A percentile compares a stretch with the other conserved stretches of the same genome.
Evolutionary conservation across 192 early-diverging fungal species (phyloP).

Genomic region (Umbelopsis isabellina): DNA sequence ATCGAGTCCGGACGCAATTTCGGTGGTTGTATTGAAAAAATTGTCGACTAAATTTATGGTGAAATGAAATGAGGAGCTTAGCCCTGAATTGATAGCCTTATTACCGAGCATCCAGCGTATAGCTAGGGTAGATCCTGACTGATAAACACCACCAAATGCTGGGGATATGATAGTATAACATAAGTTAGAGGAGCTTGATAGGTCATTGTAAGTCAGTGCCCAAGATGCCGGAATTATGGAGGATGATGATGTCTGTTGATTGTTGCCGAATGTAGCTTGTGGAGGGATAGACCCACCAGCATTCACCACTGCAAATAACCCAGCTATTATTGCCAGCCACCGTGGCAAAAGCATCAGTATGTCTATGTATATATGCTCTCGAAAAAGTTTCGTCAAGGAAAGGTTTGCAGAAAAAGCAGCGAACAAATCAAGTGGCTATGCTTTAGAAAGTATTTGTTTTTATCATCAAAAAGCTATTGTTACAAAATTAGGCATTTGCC

Average conservation of each 20-base stretch:
- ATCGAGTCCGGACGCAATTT: slow-evolving; percentile 13
- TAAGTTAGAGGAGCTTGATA: neutral
- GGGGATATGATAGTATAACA: neutral
- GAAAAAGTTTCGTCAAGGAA: neutral
- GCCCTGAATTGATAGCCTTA: neutral
- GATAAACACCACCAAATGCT: slow-evolving; percentile 15
- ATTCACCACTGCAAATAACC: neutral
- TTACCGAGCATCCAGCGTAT: slow-evolving; percentile 4
- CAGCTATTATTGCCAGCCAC: slow-evolving; percentile 12
- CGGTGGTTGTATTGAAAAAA: neutral
- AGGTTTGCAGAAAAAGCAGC: neutral
- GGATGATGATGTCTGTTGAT: neutral
- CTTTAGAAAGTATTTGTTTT: slow-evolving; percentile 14
- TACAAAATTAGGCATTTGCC: slow-evolving; percentile 42
- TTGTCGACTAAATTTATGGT: slow-evolving; percentile 14
- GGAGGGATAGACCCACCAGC: slow-evolving; percentile 6
- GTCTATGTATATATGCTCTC: neutral
- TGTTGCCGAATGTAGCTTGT: neutral
- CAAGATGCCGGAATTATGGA: slow-evolving; percentile 17
- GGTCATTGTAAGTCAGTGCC: neutral
- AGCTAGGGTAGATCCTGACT: slow-evolving; percentile 4
- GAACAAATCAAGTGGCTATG: neutral
- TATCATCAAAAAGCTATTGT: slow-evolving; percentile 22
- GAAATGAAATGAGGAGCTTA: neutral
- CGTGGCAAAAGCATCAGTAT: slow-evolving; percentile 7